These are phyloP conservation scores for Larix sibirica DNA, from an alignment of 83 land plant genomes.

Conservation along the genomic window DNA sequence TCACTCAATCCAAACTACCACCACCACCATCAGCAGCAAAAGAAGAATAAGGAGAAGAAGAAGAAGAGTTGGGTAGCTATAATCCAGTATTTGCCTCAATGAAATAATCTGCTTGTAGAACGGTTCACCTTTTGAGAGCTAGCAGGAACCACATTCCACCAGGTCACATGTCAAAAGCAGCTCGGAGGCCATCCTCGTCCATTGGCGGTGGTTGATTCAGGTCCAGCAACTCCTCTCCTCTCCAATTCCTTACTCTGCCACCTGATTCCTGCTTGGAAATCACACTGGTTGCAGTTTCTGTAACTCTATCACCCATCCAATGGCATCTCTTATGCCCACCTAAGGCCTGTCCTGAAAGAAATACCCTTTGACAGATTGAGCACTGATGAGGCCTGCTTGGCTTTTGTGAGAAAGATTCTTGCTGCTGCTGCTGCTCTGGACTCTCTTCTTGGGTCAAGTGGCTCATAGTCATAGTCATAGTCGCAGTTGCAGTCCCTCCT, in stretches of 20 bases:
- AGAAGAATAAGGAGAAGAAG: too few relatives aligned
- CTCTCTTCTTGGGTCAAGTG: slow-evolving; percentile 17
- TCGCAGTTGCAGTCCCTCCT: neutral
- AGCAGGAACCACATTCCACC: neutral
- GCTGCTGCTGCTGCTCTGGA: slow-evolving; percentile 10
- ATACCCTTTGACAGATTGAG: slow-evolving; percentile 23
- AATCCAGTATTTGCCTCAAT: neutral
- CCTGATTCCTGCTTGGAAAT: slow-evolving; percentile 9
- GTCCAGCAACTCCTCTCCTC: slow-evolving; percentile 12
- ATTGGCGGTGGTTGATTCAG: slow-evolving; percentile 19
- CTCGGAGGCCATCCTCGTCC: slow-evolving; percentile 5
- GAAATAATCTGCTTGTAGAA: slow-evolving; percentile 4
- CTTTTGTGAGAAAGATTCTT: slow-evolving; percentile 17
- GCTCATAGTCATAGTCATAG: slow-evolving; percentile 13
- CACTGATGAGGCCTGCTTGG: slow-evolving; percentile 19
- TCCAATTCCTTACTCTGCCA: neutral
- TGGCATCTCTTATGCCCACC: slow-evolving; percentile 39
- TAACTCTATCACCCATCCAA: slow-evolving; percentile 17
- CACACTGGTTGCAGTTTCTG: slow-evolving; percentile 11
- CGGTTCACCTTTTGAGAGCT: neutral
- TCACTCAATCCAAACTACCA: neutral
- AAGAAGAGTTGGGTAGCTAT: neutral
- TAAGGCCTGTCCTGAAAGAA: slow-evolving; percentile 31
- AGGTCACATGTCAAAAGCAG: neutral
- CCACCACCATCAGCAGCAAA: too few relatives aligned